A percentile compares a stretch with the other conserved stretches of the same genome.
These are phyloP conservation scores for Ceratocystis eucalypticola DNA, from an alignment of 2,329 filamentous ascomycete genomes.

Conservation along the genomic window DNA sequence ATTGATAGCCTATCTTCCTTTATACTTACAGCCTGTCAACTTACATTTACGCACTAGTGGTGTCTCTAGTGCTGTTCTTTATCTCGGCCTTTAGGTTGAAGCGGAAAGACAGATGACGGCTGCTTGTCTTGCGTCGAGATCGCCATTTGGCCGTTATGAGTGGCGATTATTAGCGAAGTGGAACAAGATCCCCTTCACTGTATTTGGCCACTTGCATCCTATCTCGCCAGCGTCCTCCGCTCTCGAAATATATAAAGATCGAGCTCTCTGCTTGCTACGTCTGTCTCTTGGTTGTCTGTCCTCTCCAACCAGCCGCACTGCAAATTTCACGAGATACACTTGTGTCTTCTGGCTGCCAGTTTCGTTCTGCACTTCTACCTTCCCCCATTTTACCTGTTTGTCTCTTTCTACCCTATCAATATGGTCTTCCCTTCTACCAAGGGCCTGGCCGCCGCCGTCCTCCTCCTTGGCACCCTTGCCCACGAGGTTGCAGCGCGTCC, in stretches of 20 bases:
- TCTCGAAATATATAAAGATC: not conserved
- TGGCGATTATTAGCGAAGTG: too few relatives aligned
- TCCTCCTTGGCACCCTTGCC: conserved; percentile 14
- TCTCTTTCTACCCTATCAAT: not conserved
- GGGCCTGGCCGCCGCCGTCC: not conserved
- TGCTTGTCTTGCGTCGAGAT: not conserved
- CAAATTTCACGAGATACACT: not conserved
- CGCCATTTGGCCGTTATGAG: not conserved
- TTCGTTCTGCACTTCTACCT: not conserved
- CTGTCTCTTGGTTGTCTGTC: not conserved
- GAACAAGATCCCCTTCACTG: not conserved
- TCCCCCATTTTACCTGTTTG: not conserved
- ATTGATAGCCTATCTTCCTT: not conserved
- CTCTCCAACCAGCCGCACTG: not conserved
- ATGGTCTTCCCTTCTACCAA: conserved; percentile 1
- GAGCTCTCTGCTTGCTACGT: not conserved
- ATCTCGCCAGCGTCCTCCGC: not conserved
- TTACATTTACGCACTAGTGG: not conserved
- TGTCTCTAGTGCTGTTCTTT: not conserved
- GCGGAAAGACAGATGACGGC: not conserved
- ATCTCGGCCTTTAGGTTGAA: not conserved
- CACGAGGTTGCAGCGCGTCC: conserved; percentile 6
- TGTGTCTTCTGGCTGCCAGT: not conserved
- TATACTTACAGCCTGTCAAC: not conserved
- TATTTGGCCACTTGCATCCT: not conserved